Percentiles rank a stretch among this genome's conserved stretches.
These are phyloP conservation scores for Crotalaria pallida DNA, from an alignment of 306 rosid species.

Conservation along the genomic window DNA sequence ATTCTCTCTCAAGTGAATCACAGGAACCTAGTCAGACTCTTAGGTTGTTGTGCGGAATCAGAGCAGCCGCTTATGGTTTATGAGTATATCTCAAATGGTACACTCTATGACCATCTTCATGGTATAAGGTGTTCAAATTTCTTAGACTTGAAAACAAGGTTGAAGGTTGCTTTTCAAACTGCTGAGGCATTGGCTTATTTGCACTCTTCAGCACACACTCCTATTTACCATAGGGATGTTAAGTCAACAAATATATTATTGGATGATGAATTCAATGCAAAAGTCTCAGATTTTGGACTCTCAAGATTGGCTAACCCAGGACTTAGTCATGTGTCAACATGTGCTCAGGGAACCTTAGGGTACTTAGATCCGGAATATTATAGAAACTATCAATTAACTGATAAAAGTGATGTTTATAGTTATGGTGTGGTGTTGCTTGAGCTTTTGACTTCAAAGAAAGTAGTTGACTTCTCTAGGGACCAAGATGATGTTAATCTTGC, in stretches of 20 bases:
- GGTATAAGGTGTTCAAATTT: constrained; percentile 52
- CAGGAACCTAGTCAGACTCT: constrained; percentile 74
- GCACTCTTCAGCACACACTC: constrained; percentile 81
- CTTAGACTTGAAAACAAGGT: constrained; percentile 82
- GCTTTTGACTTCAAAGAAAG: constrained; percentile 79
- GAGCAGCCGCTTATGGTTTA: constrained; percentile 88
- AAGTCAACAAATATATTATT: constrained; percentile 86
- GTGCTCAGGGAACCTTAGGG: constrained; percentile 97
- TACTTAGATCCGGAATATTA: constrained; percentile 96
- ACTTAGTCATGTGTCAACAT: constrained; percentile 86
- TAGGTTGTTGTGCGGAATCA: constrained; percentile 85
- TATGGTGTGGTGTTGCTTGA: constrained; percentile 89
- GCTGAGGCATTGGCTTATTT: constrained; percentile 86
- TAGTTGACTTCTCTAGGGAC: constrained; percentile 71
- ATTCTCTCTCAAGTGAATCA: constrained; percentile 94
- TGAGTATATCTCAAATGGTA: constrained; percentile 89
- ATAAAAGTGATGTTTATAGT: constrained; percentile 95
- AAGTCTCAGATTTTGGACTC: constrained; percentile 90
- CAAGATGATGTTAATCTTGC: constrained; percentile 72
- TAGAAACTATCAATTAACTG: constrained; percentile 73
- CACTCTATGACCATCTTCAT: constrained; percentile 82
- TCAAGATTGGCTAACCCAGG: constrained; percentile 90
- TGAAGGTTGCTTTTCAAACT: constrained; percentile 74
- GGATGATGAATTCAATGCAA: constrained; percentile 59
- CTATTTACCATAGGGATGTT: constrained; percentile 95